Evolutionary conservation across 2,329 filamentous ascomycete species (phyloP).

Genomic region (Colletotrichum trifolii): DNA sequence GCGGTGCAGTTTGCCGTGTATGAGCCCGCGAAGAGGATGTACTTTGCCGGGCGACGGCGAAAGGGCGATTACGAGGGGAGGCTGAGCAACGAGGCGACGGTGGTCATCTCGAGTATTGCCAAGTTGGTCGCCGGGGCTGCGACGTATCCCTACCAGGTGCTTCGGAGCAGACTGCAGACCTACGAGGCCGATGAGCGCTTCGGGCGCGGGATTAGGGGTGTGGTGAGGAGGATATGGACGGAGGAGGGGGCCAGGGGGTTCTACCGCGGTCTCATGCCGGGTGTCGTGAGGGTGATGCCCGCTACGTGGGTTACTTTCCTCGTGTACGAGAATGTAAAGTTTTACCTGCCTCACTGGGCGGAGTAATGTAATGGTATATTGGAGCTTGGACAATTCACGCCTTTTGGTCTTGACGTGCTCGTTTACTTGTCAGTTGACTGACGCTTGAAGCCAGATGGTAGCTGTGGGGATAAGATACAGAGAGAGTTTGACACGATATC

Average conservation of each 20-base stretch:
- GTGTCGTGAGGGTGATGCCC: constrained; percentile 89
- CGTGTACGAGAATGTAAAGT: constrained; percentile 94
- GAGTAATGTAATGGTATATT: constrained; percentile 10
- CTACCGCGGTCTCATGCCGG: constrained; percentile 90
- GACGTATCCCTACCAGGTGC: constrained; percentile 95
- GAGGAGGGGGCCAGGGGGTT: constrained; percentile 87
- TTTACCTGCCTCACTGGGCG: constrained; percentile 65
- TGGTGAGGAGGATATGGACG: constrained; percentile 77
- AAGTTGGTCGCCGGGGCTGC: constrained; percentile 91
- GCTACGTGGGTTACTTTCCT: constrained; percentile 97
- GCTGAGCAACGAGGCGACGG: constrained; percentile 78
- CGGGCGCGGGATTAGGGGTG: constrained; percentile 75
- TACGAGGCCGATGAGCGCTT: constrained; percentile 84
- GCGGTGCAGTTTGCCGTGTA: constrained; percentile 97
- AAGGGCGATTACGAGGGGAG: constrained; percentile 41
- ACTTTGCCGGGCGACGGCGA: constrained; percentile 59
- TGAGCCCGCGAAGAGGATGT: constrained; percentile 72
- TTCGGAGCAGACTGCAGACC: constrained; percentile 88
- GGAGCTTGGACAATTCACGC: too few relatives aligned
- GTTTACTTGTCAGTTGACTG: too few relatives aligned
- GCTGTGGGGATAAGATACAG: too few relatives aligned
- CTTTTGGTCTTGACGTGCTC: too few relatives aligned
- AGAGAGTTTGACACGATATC: too few relatives aligned
- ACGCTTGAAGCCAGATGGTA: too few relatives aligned
- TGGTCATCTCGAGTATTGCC: constrained; percentile 81